Evolutionary conservation across 1,284 basidiomycete genomes (phyloP).

Genomic region (Kwoniella shivajii): DNA sequence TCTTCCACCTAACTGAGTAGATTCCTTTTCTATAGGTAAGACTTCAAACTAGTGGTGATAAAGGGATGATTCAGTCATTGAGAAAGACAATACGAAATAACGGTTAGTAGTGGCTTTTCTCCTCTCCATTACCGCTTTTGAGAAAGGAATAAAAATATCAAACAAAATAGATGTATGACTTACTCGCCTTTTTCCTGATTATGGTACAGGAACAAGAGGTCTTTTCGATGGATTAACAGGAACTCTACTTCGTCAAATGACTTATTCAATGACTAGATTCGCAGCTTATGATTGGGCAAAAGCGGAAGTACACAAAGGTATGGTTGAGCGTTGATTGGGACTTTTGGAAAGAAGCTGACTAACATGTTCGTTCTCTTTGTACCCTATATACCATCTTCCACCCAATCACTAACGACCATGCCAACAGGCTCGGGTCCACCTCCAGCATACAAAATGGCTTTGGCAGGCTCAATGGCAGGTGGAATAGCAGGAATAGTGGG

Average conservation of each 20-base stretch:
- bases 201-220: constrained; percentile 64
- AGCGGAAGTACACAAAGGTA: constrained; percentile 69
- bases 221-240: constrained; percentile 84
- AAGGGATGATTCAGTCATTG: constrained; percentile 77
- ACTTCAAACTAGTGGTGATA: constrained; percentile 82
- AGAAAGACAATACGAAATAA: constrained; percentile 64
- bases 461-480: constrained; percentile 72
- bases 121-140: too few species aligned
- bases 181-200: neutral
- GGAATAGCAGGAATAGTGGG: constrained; percentile 79
- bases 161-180: too few species aligned
- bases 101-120: constrained; percentile 36
- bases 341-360: neutral
- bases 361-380: too few species aligned
- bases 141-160: too few species aligned
- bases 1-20: neutral
- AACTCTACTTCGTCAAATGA: constrained; percentile 90
- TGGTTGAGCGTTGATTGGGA: constrained; percentile 7
- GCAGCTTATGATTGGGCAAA: constrained; percentile 92
- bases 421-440: constrained; percentile 49
- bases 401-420: neutral
- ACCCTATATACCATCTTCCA: neutral
- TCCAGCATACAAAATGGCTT: constrained; percentile 76
- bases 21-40: constrained; percentile 58
- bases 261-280: constrained; percentile 87